Evolutionary conservation across 805 yeast genomes (phyloP).

Genomic region (Nakazawaea anatomiae): DNA sequence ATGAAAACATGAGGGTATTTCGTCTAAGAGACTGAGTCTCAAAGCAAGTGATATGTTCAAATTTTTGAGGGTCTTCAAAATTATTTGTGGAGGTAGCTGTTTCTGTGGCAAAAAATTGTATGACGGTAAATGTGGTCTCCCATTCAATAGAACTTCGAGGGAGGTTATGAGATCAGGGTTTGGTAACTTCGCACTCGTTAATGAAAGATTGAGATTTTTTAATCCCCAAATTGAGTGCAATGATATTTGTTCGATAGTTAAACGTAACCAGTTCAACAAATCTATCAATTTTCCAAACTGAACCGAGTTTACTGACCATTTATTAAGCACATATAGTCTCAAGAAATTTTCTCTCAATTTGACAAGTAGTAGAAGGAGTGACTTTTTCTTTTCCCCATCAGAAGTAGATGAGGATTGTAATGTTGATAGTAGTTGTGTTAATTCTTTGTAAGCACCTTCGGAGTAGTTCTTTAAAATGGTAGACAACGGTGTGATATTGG

Average conservation of each 20-base stretch:
- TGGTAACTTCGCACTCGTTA: conserved; percentile 85
- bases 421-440: conserved; percentile 55
- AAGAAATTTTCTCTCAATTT: conserved; percentile 76
- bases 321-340: conserved; percentile 76
- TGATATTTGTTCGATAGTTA: conserved; percentile 71
- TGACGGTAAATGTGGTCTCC: conserved; percentile 69
- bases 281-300: conserved; percentile 77
- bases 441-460: conserved; percentile 56
- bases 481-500: conserved; percentile 61
- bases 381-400: conserved; percentile 61
- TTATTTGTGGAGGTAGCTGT: conserved; percentile 47
- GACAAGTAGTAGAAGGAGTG: conserved; percentile 63
- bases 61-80: conserved; percentile 56
- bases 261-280: conserved; percentile 72
- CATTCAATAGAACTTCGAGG: conserved; percentile 72
- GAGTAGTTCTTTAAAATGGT: conserved; percentile 54
- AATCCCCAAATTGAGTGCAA: conserved; percentile 60
- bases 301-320: conserved; percentile 77
- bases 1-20: conserved; percentile 60
- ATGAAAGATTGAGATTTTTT: conserved; percentile 60
- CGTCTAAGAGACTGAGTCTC: conserved; percentile 61
- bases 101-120: conserved; percentile 48
- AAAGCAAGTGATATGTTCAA: conserved; percentile 70
- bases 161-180: conserved; percentile 88
- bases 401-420: conserved; percentile 45